A percentile compares a stretch with the other conserved stretches of the same genome.
Conservation (phyloP, 257 asterid species). For the Petunia secreta region DNA sequence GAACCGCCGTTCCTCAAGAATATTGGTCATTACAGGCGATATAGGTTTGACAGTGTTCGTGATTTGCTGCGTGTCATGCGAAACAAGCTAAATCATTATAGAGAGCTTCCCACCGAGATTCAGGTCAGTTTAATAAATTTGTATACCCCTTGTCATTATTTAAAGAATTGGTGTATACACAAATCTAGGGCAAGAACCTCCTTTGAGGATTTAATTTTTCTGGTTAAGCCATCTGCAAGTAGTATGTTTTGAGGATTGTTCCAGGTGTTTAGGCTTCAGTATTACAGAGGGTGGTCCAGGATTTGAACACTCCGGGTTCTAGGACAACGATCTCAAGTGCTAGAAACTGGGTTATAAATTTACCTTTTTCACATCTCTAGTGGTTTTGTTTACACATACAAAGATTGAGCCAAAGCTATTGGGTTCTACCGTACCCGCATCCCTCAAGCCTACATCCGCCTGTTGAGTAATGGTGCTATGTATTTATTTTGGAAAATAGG, state of each 20-base stretch:
- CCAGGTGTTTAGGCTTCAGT: not conserved
- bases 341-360: no score
- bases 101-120: constrained; percentile 87
- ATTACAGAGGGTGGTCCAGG: no score
- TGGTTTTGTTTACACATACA: no score
- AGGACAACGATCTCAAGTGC: no score
- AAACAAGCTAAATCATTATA: constrained; percentile 86
- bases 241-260: not conserved
- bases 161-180: not conserved
- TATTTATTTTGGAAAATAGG: no score
- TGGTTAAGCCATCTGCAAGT: not conserved
- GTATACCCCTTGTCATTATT: not conserved
- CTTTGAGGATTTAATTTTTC: constrained; percentile 4
- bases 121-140: constrained; percentile 55
- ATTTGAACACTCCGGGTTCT: no score
- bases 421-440: no score
- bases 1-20: constrained; percentile 65
- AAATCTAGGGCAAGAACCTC: not conserved
- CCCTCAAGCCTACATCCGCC: no score
- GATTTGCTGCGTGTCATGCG: constrained; percentile 93
- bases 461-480: no score
- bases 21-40: constrained; percentile 73
- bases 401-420: no score
- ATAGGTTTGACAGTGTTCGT: constrained; percentile 80
- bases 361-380: no score